Base-by-base conservation (phyloP, 768 basidiomycete genomes). In the Lactarius deliciosus region DNA sequence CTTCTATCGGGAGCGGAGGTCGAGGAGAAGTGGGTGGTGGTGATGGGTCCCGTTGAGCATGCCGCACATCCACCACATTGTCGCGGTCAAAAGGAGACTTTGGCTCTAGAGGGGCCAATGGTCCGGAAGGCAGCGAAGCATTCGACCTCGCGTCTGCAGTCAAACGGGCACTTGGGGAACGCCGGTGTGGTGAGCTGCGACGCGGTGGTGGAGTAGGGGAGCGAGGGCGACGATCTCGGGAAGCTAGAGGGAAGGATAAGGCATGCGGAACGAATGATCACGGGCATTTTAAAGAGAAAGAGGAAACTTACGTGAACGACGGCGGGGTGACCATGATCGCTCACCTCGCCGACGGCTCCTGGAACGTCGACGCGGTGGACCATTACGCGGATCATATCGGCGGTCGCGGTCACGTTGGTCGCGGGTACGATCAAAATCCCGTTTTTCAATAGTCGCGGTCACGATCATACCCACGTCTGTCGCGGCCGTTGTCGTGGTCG, bases 291-390 rank as follows among this genome's bases (percentile, higher is more conserved):
- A 6, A 11, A 41, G 25, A 20, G 38, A 16, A 32, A 22, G 40
- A 54, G 57, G 43, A 28, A 58, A 36, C 63, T 45, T 60, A 68
- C 66, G 20, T 56, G 66, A 68, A 68, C 62, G 66, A 47, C 66
- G 66, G 25, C 66, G 66, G n/a, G 66, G 66, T 64, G 66, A 68
- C 62, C 66, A 50, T 30, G 66, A 68, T 41, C 66, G 53, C 1
- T 60, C 62, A 36, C 64, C 66, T 22, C 66, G 57, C 58, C 63
- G 53, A 34, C 62, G 66, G 57, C 66, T 64, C 54, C 66, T 68
- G 41, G 66, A 68, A 57, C 57, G 66, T 57, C 66, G 62, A 38
- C 58, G 66, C 25, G 66, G 63, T 38, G 66, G 66, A 40, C 50
- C 60, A 59, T 54, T 53, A 36, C 65, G 65, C 55, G 55, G 55